Conservation (phyloP, 2,329 filamentous ascomycete species). For the Zymoseptoria tritici region DNA sequence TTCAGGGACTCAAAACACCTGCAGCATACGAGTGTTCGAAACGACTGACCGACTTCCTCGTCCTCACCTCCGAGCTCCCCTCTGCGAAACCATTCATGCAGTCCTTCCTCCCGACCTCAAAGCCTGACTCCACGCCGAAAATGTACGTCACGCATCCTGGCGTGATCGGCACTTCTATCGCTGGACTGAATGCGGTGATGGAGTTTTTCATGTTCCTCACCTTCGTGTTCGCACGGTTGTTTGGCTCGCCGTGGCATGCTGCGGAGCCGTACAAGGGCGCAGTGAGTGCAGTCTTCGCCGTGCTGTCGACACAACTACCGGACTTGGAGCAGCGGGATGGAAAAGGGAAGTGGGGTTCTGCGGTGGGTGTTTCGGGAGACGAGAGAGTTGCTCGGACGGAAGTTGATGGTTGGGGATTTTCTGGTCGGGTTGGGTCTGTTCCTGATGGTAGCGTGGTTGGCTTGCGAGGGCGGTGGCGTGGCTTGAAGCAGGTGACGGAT, state of each 20-base stretch:
- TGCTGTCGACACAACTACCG: slow-evolving; percentile 60
- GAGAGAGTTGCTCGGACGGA: slow-evolving; percentile 64
- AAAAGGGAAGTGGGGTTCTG: slow-evolving; percentile 77
- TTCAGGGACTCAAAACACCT: slow-evolving; percentile 60
- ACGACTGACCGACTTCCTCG: slow-evolving; percentile 74
- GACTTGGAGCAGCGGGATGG: slow-evolving; percentile 43
- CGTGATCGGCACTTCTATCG: slow-evolving; percentile 72
- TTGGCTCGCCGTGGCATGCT: slow-evolving; percentile 85
- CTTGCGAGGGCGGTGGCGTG: slow-evolving; percentile 50
- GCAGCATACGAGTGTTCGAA: slow-evolving; percentile 81
- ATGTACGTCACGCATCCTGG: slow-evolving; percentile 82
- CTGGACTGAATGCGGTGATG: slow-evolving; percentile 65
- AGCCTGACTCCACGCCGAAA: slow-evolving; percentile 41
- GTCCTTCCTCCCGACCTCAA: slow-evolving; percentile 46
- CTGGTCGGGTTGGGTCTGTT: slow-evolving; percentile 48
- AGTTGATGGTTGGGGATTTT: slow-evolving; percentile 74
- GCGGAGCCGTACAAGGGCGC: slow-evolving; percentile 71
- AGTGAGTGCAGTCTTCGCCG: slow-evolving; percentile 67
- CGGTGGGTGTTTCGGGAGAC: slow-evolving; percentile 51
- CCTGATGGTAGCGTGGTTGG: slow-evolving; percentile 34
- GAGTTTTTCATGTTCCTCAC: slow-evolving; percentile 59
- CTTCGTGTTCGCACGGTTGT: slow-evolving; percentile 64
- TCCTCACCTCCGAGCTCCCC: slow-evolving; percentile 64
- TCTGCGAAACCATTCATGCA: slow-evolving; percentile 51
- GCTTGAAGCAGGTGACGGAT: slow-evolving; percentile 51